These are phyloP conservation scores for Debaryomyces subglobosus DNA, from an alignment of 1,139 yeast species.

Conservation along the genomic window DNA sequence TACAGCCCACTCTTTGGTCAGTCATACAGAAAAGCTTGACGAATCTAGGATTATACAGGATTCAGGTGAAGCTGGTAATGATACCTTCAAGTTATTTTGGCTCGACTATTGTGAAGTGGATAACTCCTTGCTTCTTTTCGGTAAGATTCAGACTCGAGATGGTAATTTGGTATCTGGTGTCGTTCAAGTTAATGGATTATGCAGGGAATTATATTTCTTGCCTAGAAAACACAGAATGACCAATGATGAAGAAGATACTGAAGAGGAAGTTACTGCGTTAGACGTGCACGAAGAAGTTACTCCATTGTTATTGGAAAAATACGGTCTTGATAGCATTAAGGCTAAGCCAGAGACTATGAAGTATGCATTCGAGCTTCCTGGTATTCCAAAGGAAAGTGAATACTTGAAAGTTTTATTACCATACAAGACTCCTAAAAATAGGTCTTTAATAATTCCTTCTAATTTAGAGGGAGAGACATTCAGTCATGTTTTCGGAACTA, in stretches of 20 bases:
- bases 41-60: conserved; percentile 45
- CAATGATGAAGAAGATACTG: conserved; percentile 44
- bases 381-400: conserved; percentile 77
- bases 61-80: conserved; percentile 33
- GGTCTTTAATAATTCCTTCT: conserved; percentile 55
- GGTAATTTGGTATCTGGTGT: conserved; percentile 71
- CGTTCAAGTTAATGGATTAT: conserved; percentile 72
- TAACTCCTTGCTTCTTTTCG: conserved; percentile 73
- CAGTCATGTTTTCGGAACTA: conserved; percentile 78
- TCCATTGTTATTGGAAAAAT: conserved; percentile 63
- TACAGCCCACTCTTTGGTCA: conserved; percentile 21
- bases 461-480: conserved; percentile 78
- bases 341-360: conserved; percentile 75
- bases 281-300: conserved; percentile 82
- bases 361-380: conserved; percentile 86
- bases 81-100: conserved; percentile 80
- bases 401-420: conserved; percentile 83
- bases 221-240: conserved; percentile 57
- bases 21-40: conserved; percentile 48
- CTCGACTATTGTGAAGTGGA: conserved; percentile 84
- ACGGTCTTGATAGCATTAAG: conserved; percentile 62
- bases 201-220: conserved; percentile 74
- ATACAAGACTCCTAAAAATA: conserved; percentile 58
- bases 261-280: conserved; percentile 47
- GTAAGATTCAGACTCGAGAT: conserved; percentile 68